Conservation (phyloP, 371 early-diverging fungal species). For the Apophysomyces trapeziformis region DNA sequence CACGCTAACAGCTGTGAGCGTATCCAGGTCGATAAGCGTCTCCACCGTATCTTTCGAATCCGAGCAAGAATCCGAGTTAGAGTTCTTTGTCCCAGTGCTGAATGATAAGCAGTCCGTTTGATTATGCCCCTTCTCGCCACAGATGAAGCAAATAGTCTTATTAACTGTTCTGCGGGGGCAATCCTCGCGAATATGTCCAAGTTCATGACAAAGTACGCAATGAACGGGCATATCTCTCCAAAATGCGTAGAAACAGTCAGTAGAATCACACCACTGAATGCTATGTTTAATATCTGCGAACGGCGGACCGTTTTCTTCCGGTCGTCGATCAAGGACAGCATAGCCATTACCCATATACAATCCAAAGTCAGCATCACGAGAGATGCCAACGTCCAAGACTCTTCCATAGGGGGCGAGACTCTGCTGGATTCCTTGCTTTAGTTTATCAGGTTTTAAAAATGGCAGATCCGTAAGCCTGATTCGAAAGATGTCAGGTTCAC, state of each 20-base stretch:
- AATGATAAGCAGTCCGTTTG: neutral
- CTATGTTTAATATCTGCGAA: neutral
- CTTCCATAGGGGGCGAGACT: neutral
- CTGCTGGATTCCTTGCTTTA: neutral
- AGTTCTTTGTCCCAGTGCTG: neutral
- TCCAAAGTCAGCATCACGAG: neutral
- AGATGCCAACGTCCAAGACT: neutral
- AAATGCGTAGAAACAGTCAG: neutral
- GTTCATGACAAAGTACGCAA: neutral
- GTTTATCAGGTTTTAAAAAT: neutral
- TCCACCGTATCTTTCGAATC: neutral
- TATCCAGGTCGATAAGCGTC: no score
- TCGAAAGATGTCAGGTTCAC: neutral
- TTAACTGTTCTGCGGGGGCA: neutral
- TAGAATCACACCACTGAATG: neutral
- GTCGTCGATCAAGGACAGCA: neutral
- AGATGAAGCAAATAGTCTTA: neutral
- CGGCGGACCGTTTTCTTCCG: neutral
- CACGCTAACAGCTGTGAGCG: no score
- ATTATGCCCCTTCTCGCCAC: neutral
- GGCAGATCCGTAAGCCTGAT: neutral
- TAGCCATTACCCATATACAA: constrained; percentile 3
- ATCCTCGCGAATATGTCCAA: neutral
- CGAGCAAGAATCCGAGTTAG: neutral
- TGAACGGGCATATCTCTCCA: neutral